Conservation (phyloP, 495 filamentous ascomycete genomes). For the Xeromyces bisporus region DNA sequence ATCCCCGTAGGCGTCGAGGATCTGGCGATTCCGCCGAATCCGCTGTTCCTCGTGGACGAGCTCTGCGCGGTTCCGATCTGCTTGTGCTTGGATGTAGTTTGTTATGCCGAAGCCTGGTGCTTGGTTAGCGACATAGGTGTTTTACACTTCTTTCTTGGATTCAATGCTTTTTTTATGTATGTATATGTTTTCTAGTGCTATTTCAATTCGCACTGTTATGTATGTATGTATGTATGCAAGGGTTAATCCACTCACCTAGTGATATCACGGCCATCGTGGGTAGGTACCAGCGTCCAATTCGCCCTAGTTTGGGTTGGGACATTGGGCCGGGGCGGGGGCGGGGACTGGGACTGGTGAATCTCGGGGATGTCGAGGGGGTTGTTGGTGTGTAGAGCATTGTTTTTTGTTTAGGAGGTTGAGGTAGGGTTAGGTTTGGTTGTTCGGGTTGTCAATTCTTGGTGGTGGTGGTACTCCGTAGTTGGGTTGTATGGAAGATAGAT, state of each 20-base stretch:
- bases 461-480: too few relatives aligned
- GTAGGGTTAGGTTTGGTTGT: background rate
- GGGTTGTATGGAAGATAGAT: too few relatives aligned
- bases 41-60: slow-evolving; percentile 15
- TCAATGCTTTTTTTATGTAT: too few relatives aligned
- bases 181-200: too few relatives aligned
- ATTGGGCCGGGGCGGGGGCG: background rate
- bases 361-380: background rate
- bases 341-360: too few relatives aligned
- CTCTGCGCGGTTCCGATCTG: background rate
- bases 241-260: background rate
- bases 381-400: background rate
- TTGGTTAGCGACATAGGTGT: too few relatives aligned
- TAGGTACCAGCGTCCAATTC: background rate
- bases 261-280: background rate
- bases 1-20: slow-evolving; percentile 43
- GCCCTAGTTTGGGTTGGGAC: background rate
- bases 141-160: too few relatives aligned
- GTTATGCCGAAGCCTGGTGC: background rate
- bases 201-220: too few relatives aligned
- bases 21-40: slow-evolving; percentile 15
- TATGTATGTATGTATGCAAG: too few relatives aligned
- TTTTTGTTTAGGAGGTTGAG: background rate
- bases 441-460: too few relatives aligned
- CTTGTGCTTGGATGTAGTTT: background rate